Percentiles rank a stretch among this genome's conserved stretches.
Evolutionary conservation across 306 rosid genomes (phyloP).

Genomic region (Urtica urens): DNA sequence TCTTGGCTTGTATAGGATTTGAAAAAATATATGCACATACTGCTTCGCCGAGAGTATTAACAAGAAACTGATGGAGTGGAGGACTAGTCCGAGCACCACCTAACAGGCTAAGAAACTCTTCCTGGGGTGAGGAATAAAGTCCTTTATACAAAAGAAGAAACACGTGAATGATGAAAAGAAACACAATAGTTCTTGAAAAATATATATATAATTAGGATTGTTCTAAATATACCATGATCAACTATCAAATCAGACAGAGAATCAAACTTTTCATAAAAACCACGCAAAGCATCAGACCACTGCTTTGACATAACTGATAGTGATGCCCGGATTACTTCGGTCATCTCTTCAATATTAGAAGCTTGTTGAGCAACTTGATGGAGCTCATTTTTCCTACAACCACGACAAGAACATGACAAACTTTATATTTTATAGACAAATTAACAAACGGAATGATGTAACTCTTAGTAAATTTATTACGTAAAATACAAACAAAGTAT

Average conservation of each 20-base stretch:
- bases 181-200: constrained; percentile 1
- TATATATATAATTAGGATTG: constrained; percentile 2
- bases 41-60: constrained; percentile 85
- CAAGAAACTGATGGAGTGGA: constrained; percentile 84
- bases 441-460: not conserved
- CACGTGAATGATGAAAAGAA: constrained; percentile 12
- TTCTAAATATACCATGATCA: constrained; percentile 47
- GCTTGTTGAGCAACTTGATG: constrained; percentile 98
- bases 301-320: constrained; percentile 82
- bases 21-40: constrained; percentile 32
- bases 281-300: constrained; percentile 95
- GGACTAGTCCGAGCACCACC: constrained; percentile 99
- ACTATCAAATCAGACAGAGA: constrained; percentile 63
- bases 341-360: constrained; percentile 74
- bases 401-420: constrained; percentile 2
- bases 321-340: constrained; percentile 76
- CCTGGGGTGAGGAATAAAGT: constrained; percentile 75
- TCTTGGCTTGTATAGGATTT: constrained; percentile 7
- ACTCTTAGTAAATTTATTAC: too few species aligned
- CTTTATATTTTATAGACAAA: not conserved
- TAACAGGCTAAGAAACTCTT: constrained; percentile 83
- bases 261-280: constrained; percentile 73
- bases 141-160: constrained; percentile 37
- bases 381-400: constrained; percentile 75
- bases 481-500: not conserved